phyloP scores from a whole-genome alignment of 2,329 filamentous ascomycete species.

The Diaporthe sp. region DNA sequence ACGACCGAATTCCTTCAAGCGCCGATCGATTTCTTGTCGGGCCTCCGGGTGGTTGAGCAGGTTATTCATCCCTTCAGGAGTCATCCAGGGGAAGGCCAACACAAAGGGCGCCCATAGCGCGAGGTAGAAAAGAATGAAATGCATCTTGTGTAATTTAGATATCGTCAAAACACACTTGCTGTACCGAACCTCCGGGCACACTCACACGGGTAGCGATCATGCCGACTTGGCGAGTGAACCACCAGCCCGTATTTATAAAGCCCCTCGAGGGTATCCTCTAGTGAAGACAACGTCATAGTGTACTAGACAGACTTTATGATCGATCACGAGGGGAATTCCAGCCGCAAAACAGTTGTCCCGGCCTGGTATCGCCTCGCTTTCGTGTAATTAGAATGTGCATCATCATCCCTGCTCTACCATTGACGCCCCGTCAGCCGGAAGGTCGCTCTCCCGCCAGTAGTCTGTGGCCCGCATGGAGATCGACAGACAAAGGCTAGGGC shows the following conservation, averaged over 20 bases:
- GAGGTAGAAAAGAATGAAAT: conserved; percentile 12
- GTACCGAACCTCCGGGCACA: not conserved
- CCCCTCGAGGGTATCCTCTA: not conserved
- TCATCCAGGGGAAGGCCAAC: conserved; percentile 39
- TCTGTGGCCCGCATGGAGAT: not conserved
- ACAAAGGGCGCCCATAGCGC: conserved; percentile 29
- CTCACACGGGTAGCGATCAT: not conserved
- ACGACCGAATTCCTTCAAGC: not conserved
- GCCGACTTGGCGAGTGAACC: not conserved
- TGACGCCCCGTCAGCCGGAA: not conserved
- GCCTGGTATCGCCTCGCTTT: not conserved
- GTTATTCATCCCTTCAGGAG: conserved; percentile 36
- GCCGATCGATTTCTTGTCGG: conserved; percentile 37
- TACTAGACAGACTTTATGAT: not conserved
- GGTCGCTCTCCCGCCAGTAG: not conserved
- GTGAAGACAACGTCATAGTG: not conserved
- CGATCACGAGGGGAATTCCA: not conserved
- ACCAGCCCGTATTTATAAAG: not conserved
- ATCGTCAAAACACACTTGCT: no score
- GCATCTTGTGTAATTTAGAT: conserved; percentile 5
- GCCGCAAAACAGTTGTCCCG: not conserved
- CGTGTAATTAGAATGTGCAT: not conserved
- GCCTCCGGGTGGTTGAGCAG: conserved; percentile 39
- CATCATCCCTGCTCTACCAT: not conserved
- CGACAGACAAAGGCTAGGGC: not conserved